Conservation (phyloP, 2,329 filamentous ascomycete species). For the Aureobasidium namibiae region DNA sequence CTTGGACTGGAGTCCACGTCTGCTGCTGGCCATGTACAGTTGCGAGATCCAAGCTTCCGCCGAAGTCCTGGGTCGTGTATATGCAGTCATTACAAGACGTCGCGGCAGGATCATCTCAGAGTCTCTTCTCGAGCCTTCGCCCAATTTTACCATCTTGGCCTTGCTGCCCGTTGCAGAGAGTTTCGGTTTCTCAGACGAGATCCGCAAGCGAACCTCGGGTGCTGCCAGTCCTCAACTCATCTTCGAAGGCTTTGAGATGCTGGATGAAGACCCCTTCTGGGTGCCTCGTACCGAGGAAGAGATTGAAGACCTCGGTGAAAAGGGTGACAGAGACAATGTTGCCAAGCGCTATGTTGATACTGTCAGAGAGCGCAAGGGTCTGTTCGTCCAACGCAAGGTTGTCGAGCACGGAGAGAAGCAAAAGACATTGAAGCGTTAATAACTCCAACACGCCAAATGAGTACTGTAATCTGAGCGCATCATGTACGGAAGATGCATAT, state of each 20-base stretch:
- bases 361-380: conserved; percentile 76
- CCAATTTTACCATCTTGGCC: conserved; percentile 89
- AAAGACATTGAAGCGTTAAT: conserved; percentile 59
- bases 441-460: neutral
- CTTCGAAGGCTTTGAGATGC: conserved; percentile 84
- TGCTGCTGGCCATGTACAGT: conserved; percentile 94
- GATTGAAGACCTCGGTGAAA: conserved; percentile 87
- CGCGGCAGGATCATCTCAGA: conserved; percentile 85
- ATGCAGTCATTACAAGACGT: conserved; percentile 92
- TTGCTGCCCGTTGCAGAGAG: conserved; percentile 86
- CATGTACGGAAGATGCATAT: no score
- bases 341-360: conserved; percentile 93
- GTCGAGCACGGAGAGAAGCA: conserved; percentile 91
- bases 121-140: conserved; percentile 86
- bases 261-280: conserved; percentile 97
- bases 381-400: conserved; percentile 64
- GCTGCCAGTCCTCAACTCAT: conserved; percentile 87
- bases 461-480: no score
- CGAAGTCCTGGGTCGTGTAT: conserved; percentile 90
- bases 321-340: conserved; percentile 90
- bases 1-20: conserved; percentile 90
- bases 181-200: conserved; percentile 94
- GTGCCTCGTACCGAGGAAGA: conserved; percentile 95
- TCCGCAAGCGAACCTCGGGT: conserved; percentile 86
- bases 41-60: conserved; percentile 95